Conservation (phyloP, 2,329 filamentous ascomycete species). For the Achaetomium macrosporum region DNA sequence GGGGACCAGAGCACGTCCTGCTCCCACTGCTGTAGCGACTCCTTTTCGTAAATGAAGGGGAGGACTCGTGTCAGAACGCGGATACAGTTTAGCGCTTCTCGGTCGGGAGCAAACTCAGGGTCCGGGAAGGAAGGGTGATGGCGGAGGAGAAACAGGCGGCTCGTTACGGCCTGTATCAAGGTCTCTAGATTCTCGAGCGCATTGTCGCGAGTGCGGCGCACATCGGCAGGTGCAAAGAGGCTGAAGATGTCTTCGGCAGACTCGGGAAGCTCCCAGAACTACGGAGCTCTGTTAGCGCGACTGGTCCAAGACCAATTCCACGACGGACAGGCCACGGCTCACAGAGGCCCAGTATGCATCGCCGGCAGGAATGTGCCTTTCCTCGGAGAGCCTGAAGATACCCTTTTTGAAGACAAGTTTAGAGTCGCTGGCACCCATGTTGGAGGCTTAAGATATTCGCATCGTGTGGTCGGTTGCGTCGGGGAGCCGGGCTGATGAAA, state of each 20-base stretch:
- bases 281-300: background rate
- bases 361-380: conserved; percentile 77
- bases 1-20: conserved; percentile 87
- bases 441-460: conserved; percentile 24
- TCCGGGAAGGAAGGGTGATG: conserved; percentile 90
- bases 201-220: conserved; percentile 79
- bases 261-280: conserved; percentile 98
- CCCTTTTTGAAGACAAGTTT: conserved; percentile 98
- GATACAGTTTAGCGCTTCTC: conserved; percentile 91
- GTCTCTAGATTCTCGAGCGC: conserved; percentile 87
- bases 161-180: conserved; percentile 75
- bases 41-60: conserved; percentile 87
- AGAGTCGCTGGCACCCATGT: conserved; percentile 96
- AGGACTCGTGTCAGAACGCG: conserved; percentile 82
- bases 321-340: conserved; percentile 33
- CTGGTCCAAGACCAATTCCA: background rate
- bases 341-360: conserved; percentile 92
- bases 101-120: conserved; percentile 73
- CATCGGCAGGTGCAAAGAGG: conserved; percentile 82
- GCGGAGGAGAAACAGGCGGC: conserved; percentile 72
- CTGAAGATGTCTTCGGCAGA: conserved; percentile 95
- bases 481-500: conserved; percentile 3
- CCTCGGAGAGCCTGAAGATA: conserved; percentile 93
- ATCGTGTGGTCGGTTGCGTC: conserved; percentile 13
- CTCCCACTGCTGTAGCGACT: conserved; percentile 78